Base-by-base conservation (phyloP, 139 green algal genomes). In the Volvox reticuliferus region DNA sequence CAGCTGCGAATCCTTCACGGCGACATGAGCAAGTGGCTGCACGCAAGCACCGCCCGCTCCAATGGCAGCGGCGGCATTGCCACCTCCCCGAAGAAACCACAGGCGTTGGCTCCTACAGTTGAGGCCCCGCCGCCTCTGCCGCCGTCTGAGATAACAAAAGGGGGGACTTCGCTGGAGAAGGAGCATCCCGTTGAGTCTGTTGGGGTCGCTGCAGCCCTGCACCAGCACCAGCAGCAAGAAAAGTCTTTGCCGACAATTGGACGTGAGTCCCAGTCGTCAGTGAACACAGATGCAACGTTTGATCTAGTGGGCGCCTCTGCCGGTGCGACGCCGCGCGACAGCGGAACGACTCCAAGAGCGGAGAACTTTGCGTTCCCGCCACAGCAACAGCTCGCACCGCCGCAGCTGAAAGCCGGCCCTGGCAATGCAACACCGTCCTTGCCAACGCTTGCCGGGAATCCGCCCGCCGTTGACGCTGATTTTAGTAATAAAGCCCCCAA, bases 21-120 rank as follows among this genome's bases (percentile, higher is more conserved):
- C 24, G 87, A 91, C 61, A 91, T 91, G 87, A 86, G 33, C 61
- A 85, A 86, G 62, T 91, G 87, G 87, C 61, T 91, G 24, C 44
- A 30, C 9, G 50, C 61, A 21, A 33, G 22, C 61, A 35, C 62
- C 61, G 76, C 76, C 33, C 19, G 44, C 44, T 55, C 44, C 33
- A 19, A 62, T 75, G 32, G 73, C 73, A 0, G 55, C 55, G 1
- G 55, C 26, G 17, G 37, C 67, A 19, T 14, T 55, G 44, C 44
- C 44, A 55, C 44, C 44, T 55, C 44, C 44, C 44, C 9, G 44
- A 55, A 55, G 44, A 55, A 55, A 55, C 44, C 44, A 9, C 44
- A 55, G 44, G 44, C 44, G 44, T 55, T 55, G 44, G 44, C 44
- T 9, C 9, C 44, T 55, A 9, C 5, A 55, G 44, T 55, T 28